Conservation (phyloP, 2,329 filamentous ascomycete genomes). For the Aspergillus fumigatus region DNA sequence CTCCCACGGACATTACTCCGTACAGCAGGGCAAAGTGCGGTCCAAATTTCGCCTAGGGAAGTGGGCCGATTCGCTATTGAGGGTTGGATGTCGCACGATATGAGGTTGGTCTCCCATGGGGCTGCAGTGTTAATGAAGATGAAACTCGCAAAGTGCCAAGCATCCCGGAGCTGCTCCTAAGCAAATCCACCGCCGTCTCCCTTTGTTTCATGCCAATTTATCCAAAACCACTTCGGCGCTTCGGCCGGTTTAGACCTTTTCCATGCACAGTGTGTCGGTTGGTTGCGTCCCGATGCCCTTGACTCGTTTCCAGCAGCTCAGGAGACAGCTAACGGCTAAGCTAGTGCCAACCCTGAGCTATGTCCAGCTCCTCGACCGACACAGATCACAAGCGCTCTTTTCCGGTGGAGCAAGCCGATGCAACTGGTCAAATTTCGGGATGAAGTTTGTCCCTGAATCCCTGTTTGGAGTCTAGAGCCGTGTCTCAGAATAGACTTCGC, state of each 20-base stretch:
- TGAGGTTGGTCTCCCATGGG: not conserved
- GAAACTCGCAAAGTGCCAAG: constrained; percentile 18
- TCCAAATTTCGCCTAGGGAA: not conserved
- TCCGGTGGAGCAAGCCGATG: constrained; percentile 8
- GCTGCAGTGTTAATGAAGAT: constrained; percentile 16
- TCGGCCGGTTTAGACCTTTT: constrained; percentile 2
- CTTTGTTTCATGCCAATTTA: constrained; percentile 18
- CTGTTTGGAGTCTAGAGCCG: not conserved
- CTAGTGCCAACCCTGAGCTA: not conserved
- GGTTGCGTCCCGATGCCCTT: not conserved
- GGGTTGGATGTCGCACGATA: not conserved
- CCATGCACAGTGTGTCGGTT: not conserved
- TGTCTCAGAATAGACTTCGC: constrained; percentile 10
- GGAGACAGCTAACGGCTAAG: not conserved
- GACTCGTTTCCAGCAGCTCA: not conserved
- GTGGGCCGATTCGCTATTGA: not conserved
- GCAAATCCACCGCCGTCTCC: constrained; percentile 8
- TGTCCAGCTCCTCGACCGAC: not conserved
- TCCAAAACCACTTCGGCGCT: constrained; percentile 17
- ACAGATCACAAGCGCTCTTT: not conserved
- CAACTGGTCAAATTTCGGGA: not conserved
- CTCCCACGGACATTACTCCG: not conserved
- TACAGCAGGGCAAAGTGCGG: not conserved
- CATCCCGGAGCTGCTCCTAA: constrained; percentile 7
- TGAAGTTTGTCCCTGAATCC: not conserved